Evolutionary conservation across 805 yeast species (phyloP), one percentile per base, ranked within the genome.

Genomic region (Myxozyma monticola): DNA sequence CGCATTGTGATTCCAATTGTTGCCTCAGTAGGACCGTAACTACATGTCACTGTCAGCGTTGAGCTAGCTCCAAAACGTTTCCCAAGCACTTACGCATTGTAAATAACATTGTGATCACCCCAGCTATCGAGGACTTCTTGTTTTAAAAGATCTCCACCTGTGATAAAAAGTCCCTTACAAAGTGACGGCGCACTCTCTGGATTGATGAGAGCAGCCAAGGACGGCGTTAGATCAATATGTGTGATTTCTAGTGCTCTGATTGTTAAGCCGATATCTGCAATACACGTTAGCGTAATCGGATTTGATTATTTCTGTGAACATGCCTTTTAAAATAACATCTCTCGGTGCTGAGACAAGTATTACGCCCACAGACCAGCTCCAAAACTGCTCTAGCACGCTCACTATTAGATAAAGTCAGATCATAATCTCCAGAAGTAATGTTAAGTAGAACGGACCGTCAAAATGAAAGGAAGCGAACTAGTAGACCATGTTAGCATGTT

Each of bases 151-250:
- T 61, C 65, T 2, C 65, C 65, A 6, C 65, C 65, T 7, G 65
- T 61, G 36, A 61, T 61, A 29, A 61, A 61, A 17, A 61, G 45
- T 18, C 63, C 64, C 10, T 45, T 25, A 31, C 49, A 45, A 1
- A 61, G 54, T 2, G 48, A 52, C 9, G 60, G 62, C 6, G 59
- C 57, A 17, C 41, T 57, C 71, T 85, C 95, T 31, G 95, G 95
- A 74, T 91, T 79, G 65, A 88, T 76, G 62, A 95, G 85, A 24
- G 95, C 93, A 50, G 96, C 96, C 48, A 88, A 35, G 4, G 62
- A 48, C 3, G 65, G 65, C 3, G 65, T 61, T 37, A 61, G 33
- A 39, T 61, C 65, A 12, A 61, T 36, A 34, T 61, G 65, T 9
- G 60, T 55, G 28, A 61, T 60, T 4, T 37, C 18, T 6, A 61